Evolutionary conservation across 2,329 filamentous ascomycete species (phyloP), one percentile per base, ranked within the genome.

Genomic region (Ophiostoma montium): DNA sequence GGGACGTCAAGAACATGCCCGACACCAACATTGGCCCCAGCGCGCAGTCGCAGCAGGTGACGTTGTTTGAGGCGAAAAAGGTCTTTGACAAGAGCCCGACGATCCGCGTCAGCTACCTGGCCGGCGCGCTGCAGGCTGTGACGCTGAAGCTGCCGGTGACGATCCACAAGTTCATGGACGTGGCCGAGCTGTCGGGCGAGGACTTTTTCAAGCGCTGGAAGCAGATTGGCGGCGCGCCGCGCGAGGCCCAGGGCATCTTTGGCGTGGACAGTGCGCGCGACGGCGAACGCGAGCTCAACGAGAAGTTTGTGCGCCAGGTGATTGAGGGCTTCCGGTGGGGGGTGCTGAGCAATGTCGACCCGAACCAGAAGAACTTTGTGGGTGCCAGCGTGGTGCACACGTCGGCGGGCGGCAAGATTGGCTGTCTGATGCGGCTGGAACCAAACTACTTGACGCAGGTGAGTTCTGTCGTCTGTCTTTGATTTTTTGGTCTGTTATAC

Each of bases 141-240:
- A 98, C 92, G 0, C 70, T 98, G 36, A 90, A 94, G 63, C 73
- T 98, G 5, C 92, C 92, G 0, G 77, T 98, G 4, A 71, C 86
- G 0, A 77, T 90, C 48, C 90, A 96, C 66, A 95, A 95, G 63
- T 98, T 95, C 61, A 95, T 96, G 88, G 89, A 95, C 54, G 79
- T 86, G 0, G 89, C 92, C 0, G 83, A 92, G 50, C 71, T 98
- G 35, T 78, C 78, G 7, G 80, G 83, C 0, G 92, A 98, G 47
- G 92, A 98, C 62, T 98, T 96, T 67, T 98, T 98, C 76, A 95
- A 94, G 72, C 76, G 94, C 47, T 98, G 92, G 92, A 94, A 95
- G 72, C 92, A 98, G 67, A 96, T 98, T 58, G 92, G 92, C 12
- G 87, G 85, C 5, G 78, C 79, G 2, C 82, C 89, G 1, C 78